Conservation (phyloP, 2,329 filamentous ascomycete genomes). For the Nemania bipapillata region DNA sequence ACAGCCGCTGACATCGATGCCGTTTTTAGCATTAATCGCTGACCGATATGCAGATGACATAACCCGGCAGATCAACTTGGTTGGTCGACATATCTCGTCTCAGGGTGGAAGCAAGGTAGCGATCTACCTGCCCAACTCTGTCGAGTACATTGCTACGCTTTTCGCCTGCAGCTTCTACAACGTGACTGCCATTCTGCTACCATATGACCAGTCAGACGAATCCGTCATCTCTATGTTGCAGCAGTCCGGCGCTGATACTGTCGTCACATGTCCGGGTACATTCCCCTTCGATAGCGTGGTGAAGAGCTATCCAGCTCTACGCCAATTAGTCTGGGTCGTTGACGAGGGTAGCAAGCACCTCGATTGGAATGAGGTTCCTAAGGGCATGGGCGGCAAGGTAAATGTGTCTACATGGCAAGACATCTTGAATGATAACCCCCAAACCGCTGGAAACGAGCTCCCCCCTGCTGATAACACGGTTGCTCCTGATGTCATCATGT, state of each 20-base stretch:
- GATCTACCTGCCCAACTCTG: conserved; percentile 90
- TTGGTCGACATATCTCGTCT: conserved; percentile 80
- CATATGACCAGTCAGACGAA: conserved; percentile 79
- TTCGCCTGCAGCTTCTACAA: conserved; percentile 93
- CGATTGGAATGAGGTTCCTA: conserved; percentile 91
- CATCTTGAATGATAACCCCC: conserved; percentile 76
- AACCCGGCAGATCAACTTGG: conserved; percentile 85
- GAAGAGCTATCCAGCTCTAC: conserved; percentile 74
- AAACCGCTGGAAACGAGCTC: conserved; percentile 69
- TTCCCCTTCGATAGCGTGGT: conserved; percentile 81
- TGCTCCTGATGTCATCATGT: conserved; percentile 69
- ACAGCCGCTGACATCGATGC: conserved; percentile 39
- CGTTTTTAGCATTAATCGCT: conserved; percentile 25
- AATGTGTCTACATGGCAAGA: conserved; percentile 95
- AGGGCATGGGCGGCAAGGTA: conserved; percentile 77
- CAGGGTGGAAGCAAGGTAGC: conserved; percentile 81
- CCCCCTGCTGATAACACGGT: conserved; percentile 68
- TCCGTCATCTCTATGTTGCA: conserved; percentile 77
- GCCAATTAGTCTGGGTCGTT: conserved; percentile 89
- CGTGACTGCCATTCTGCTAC: conserved; percentile 83
- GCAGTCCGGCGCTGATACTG: conserved; percentile 77
- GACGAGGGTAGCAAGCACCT: conserved; percentile 90
- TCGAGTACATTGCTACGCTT: conserved; percentile 83
- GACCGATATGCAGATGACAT: conserved; percentile 68
- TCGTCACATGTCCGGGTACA: conserved; percentile 87